Percentiles rank a stretch among this genome's conserved stretches.
Evolutionary conservation across 805 yeast genomes (phyloP).

Genomic region (Kurtzmaniella cleridarum): DNA sequence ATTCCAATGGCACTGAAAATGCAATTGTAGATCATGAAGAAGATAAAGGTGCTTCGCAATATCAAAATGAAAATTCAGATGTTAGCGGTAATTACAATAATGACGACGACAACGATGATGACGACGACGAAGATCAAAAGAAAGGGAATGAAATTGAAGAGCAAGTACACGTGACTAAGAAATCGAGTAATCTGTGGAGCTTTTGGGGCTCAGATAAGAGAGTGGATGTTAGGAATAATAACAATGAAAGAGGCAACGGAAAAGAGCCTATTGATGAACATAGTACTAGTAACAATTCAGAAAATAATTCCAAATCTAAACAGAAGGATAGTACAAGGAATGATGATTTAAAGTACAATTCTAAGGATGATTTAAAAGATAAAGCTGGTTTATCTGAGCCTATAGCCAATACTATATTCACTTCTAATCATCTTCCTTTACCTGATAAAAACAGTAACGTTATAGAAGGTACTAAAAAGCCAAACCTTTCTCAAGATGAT

Average conservation of each 20-base stretch:
- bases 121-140: constrained; percentile 16
- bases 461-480: constrained; percentile 6
- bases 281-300: constrained; percentile 4
- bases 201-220: constrained; percentile 24
- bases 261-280: constrained; percentile 7
- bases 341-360: constrained; percentile 9
- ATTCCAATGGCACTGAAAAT: not conserved
- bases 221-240: constrained; percentile 4
- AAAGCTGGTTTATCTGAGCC: not conserved
- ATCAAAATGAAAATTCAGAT: constrained; percentile 23
- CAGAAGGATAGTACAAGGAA: constrained; percentile 5
- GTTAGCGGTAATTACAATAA: constrained; percentile 11
- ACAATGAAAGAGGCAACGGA: constrained; percentile 2
- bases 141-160: constrained; percentile 31
- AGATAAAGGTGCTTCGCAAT: constrained; percentile 26
- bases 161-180: constrained; percentile 11
- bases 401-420: constrained; percentile 26
- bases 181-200: constrained; percentile 20
- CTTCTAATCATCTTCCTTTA: constrained; percentile 22
- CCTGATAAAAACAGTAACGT: constrained; percentile 6
- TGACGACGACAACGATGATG: constrained; percentile 12
- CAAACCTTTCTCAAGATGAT: constrained; percentile 22
- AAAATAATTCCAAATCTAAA: not conserved
- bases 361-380: constrained; percentile 1
- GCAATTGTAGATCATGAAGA: not conserved